A percentile compares a stretch with the other conserved stretches of the same genome.
Evolutionary conservation across 179 eudicot species (phyloP).

Genomic region (Sideroxylon spinosum): DNA sequence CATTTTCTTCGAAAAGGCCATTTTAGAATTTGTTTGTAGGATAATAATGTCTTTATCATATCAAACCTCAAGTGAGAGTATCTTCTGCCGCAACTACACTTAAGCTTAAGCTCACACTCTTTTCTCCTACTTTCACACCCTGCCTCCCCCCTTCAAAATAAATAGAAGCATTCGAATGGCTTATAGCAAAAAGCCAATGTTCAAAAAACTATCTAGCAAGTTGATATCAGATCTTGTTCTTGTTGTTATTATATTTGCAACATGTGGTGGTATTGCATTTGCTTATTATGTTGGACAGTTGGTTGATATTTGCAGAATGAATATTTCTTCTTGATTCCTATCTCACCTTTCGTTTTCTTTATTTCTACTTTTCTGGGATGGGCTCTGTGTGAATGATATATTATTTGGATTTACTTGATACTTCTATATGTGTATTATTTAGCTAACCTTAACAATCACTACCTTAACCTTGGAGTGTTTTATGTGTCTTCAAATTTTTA

Average conservation of each 20-base stretch:
- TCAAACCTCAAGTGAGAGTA: slow-evolving; percentile 91
- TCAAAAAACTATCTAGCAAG: slow-evolving; percentile 30
- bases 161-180: not conserved
- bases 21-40: slow-evolving; percentile 39
- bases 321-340: no score
- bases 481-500: slow-evolving; percentile 7
- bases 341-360: not conserved
- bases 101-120: slow-evolving; percentile 45
- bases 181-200: slow-evolving; percentile 2
- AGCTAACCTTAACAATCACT: not conserved
- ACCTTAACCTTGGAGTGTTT: not conserved
- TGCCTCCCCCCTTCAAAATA: no score
- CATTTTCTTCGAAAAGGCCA: not conserved
- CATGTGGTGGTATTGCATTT: slow-evolving; percentile 97
- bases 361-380: slow-evolving; percentile 7
- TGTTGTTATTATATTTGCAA: slow-evolving; percentile 87
- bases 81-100: slow-evolving; percentile 87
- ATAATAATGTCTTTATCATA: slow-evolving; percentile 86
- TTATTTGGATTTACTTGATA: no score
- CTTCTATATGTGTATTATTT: not conserved
- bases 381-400: not conserved
- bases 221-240: slow-evolving; percentile 88
- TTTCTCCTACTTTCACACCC: not conserved
- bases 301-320: slow-evolving; percentile 27
- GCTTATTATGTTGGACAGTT: slow-evolving; percentile 80